phyloP scores from a whole-genome alignment of 2,329 filamentous ascomycete genomes.

The Amylocarpus encephaloides region DNA sequence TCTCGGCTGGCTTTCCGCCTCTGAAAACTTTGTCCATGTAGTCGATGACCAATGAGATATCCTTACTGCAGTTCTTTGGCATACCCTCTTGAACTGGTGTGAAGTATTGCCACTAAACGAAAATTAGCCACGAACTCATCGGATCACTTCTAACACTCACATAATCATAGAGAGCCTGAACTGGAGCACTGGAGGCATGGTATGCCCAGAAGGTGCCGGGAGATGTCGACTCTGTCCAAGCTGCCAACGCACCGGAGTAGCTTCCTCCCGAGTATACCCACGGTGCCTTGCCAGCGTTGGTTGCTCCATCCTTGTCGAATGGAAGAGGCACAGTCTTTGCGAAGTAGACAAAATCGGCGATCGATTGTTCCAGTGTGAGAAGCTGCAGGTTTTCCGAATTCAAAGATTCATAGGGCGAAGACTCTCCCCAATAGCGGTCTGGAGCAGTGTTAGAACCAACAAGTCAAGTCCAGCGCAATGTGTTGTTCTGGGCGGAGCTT shows the following conservation, averaged over 20 bases:
- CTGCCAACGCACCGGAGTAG: conserved; percentile 49
- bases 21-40: conserved; percentile 45
- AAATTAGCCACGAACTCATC: conserved; percentile 1
- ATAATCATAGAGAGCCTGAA: conserved; percentile 49
- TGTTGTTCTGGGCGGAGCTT: conserved; percentile 14
- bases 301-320: conserved; percentile 43
- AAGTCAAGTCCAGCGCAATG: neutral
- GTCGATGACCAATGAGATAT: conserved; percentile 45
- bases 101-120: conserved; percentile 48
- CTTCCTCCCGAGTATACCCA: conserved; percentile 52
- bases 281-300: conserved; percentile 46
- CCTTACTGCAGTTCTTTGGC: conserved; percentile 50
- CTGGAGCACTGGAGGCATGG: conserved; percentile 48
- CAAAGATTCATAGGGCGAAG: conserved; percentile 44
- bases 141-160: conserved; percentile 20
- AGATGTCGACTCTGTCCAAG: conserved; percentile 46
- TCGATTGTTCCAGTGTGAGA: conserved; percentile 40
- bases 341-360: conserved; percentile 48
- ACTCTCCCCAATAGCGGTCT: conserved; percentile 54
- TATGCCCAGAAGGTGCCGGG: conserved; percentile 57
- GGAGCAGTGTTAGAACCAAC: conserved; percentile 2
- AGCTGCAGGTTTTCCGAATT: conserved; percentile 42
- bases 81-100: conserved; percentile 50
- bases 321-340: conserved; percentile 46
- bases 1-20: conserved; percentile 37